Evolutionary conservation across 192 early-diverging fungal genomes (phyloP).

Genomic region (Cladochytrium replicatum): DNA sequence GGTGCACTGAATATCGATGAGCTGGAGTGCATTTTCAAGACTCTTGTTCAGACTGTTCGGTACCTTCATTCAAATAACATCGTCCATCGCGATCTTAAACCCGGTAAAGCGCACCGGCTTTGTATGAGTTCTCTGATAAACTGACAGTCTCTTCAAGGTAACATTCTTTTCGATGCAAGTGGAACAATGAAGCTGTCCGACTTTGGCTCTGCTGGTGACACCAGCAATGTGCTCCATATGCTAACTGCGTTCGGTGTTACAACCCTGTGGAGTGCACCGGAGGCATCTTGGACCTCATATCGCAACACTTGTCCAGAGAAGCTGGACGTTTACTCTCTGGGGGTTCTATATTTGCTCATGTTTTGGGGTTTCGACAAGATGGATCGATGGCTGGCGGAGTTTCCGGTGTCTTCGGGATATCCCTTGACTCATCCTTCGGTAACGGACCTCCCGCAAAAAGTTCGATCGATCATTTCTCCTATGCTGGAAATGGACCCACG

Average conservation of each 20-base stretch:
- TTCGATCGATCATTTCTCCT: neutral
- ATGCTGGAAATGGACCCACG: slow-evolving; percentile 8
- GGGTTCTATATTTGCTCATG: slow-evolving; percentile 9
- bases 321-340: slow-evolving; percentile 11
- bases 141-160: neutral
- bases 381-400: slow-evolving; percentile 4
- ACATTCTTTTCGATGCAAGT: slow-evolving; percentile 5
- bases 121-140: no score
- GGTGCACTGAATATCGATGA: slow-evolving; percentile 6
- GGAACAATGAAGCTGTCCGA: slow-evolving; percentile 9
- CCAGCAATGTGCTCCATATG: slow-evolving; percentile 8
- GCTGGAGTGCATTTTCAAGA: slow-evolving; percentile 13
- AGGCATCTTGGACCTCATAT: neutral
- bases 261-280: slow-evolving; percentile 10
- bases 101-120: no score
- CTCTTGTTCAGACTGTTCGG: neutral
- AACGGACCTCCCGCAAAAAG: neutral
- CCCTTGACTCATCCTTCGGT: slow-evolving; percentile 6
- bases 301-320: neutral
- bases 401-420: neutral
- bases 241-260: slow-evolving; percentile 9
- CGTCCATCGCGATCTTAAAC: slow-evolving; percentile 12
- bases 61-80: slow-evolving; percentile 4
- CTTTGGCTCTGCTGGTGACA: slow-evolving; percentile 15
- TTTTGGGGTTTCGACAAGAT: slow-evolving; percentile 15